A percentile compares a stretch with the other conserved stretches of the same genome.
phyloP scores from a whole-genome alignment of 2,329 filamentous ascomycete species.

The Colletotrichum scovillei region DNA sequence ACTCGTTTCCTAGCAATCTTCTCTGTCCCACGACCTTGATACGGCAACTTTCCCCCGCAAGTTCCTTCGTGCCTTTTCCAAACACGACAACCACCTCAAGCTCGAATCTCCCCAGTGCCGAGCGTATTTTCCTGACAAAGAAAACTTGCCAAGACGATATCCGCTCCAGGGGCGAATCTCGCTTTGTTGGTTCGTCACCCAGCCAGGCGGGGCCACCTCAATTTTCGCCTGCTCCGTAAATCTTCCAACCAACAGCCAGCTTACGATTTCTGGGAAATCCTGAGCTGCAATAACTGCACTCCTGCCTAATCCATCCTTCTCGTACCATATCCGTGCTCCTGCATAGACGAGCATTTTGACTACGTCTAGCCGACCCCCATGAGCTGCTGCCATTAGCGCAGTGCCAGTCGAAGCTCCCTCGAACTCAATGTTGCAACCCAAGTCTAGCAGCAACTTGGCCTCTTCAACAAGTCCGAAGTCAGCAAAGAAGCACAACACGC shows the following conservation, averaged over 20 bases:
- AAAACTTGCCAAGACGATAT: not conserved
- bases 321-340: not conserved
- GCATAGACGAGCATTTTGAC: slow-evolving; percentile 10
- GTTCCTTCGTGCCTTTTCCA: not conserved
- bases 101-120: not conserved
- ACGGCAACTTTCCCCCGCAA: slow-evolving; percentile 1
- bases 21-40: not conserved
- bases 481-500: not conserved
- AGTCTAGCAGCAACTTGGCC: not conserved
- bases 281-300: not conserved
- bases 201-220: not conserved
- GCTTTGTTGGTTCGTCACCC: not conserved
- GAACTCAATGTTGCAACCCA: not conserved
- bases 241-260: slow-evolving; percentile 9
- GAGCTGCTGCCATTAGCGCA: slow-evolving; percentile 1
- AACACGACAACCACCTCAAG: slow-evolving; percentile 1
- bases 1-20: not conserved
- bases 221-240: slow-evolving; percentile 10
- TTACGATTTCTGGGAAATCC: not conserved
- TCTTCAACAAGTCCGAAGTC: not conserved
- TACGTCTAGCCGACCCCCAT: not conserved
- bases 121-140: not conserved
- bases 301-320: not conserved
- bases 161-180: slow-evolving; percentile 6
- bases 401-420: slow-evolving; percentile 5